phyloP scores from a whole-genome alignment of 2,329 filamentous ascomycete species.

The Xylariaceae sp. region DNA sequence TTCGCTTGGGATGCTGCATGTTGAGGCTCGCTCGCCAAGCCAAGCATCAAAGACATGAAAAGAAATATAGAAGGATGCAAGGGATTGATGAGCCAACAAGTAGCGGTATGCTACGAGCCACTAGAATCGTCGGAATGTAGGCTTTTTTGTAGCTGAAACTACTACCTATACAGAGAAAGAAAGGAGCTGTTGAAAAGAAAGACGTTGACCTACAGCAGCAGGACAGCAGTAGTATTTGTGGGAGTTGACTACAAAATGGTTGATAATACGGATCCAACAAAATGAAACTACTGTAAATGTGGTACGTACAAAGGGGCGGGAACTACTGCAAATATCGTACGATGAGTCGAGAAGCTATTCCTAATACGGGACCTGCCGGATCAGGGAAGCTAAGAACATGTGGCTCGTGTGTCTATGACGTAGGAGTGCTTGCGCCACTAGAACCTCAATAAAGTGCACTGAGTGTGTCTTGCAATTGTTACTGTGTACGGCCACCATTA shows the following conservation, averaged over 20 bases:
- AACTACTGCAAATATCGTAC: slow-evolving; percentile 24
- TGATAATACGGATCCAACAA: background rate
- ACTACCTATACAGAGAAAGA: too few relatives aligned
- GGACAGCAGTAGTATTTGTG: too few relatives aligned
- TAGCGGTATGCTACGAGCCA: too few relatives aligned
- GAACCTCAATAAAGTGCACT: slow-evolving; percentile 26
- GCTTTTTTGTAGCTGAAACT: too few relatives aligned
- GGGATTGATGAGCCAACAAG: too few relatives aligned
- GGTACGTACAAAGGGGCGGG: slow-evolving; percentile 14
- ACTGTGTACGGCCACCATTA: slow-evolving; percentile 14
- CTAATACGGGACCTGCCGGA: slow-evolving; percentile 26
- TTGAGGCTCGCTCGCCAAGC: too few relatives aligned
- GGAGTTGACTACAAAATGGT: too few relatives aligned
- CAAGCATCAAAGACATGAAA: too few relatives aligned
- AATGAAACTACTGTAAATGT: slow-evolving; percentile 2
- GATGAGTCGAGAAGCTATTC: slow-evolving; percentile 16
- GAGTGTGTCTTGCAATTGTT: background rate
- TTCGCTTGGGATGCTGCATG: too few relatives aligned
- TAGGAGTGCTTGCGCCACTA: slow-evolving; percentile 21
- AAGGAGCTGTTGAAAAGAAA: too few relatives aligned
- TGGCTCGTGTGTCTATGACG: slow-evolving; percentile 24
- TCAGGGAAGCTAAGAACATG: slow-evolving; percentile 4
- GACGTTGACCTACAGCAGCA: background rate
- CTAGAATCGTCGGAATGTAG: too few relatives aligned
- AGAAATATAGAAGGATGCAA: too few relatives aligned